These are phyloP conservation scores for Saccharomyces kudriavzevii DNA, from an alignment of 805 yeast genomes.

Conservation along the genomic window DNA sequence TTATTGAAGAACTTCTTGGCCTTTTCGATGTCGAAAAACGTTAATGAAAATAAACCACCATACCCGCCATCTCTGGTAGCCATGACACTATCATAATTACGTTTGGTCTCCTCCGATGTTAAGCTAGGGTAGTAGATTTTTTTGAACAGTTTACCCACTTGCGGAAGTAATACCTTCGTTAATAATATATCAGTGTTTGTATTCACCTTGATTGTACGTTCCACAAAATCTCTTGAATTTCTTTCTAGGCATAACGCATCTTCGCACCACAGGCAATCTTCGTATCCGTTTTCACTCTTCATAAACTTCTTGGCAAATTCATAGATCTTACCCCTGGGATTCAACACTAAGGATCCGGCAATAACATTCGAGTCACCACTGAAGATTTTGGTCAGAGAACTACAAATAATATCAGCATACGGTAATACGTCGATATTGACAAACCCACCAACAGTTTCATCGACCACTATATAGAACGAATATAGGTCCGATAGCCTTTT, in stretches of 20 bases:
- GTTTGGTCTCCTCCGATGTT: constrained; percentile 37
- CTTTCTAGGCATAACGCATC: constrained; percentile 89
- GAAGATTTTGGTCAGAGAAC: constrained; percentile 85
- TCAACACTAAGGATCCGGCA: constrained; percentile 84
- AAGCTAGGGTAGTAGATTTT: constrained; percentile 66
- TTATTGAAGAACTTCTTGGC: constrained; percentile 72
- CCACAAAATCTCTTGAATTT: constrained; percentile 81
- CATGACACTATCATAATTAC: constrained; percentile 63
- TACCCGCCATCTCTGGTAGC: constrained; percentile 67
- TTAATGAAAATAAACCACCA: constrained; percentile 75
- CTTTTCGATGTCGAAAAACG: constrained; percentile 53
- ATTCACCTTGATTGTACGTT: constrained; percentile 48
- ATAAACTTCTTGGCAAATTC: constrained; percentile 30
- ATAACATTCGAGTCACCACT: constrained; percentile 92
- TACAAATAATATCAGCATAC: constrained; percentile 77
- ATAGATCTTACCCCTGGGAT: constrained; percentile 52
- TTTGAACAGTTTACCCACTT: constrained; percentile 42
- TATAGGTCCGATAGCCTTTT: constrained; percentile 58
- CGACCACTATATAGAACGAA: constrained; percentile 75
- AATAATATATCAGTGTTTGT: constrained; percentile 48
- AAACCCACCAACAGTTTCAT: constrained; percentile 91
- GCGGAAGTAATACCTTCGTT: constrained; percentile 38
- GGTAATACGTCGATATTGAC: constrained; percentile 74
- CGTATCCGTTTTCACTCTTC: constrained; percentile 45
- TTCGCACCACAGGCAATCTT: constrained; percentile 83